Base-by-base conservation (phyloP, 192 early-diverging fungal genomes). In the Linnemannia zychae region DNA sequence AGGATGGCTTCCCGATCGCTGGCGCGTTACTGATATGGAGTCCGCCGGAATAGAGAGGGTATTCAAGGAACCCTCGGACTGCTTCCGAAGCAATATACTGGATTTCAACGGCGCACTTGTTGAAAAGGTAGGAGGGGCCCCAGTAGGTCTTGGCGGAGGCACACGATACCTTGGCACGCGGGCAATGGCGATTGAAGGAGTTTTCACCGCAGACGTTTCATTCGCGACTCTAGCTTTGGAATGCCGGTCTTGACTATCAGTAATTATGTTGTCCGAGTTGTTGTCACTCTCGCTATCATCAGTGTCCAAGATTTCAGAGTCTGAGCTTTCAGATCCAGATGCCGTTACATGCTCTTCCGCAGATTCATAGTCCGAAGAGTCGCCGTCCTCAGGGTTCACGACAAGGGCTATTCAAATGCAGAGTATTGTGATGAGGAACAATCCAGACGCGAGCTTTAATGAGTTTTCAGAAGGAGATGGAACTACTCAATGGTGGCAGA, bases 1-100 rank as follows among this genome's bases (percentile, higher is more conserved):
- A 5, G 82, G 78, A 67, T 84, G 72, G 31, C 82, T 84, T 31
- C 82, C 82, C 33, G 82, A 78, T 53, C 82, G 67, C 34, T 60
- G 82, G 60, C 82, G 82, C 20, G 22, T 17, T 40, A 13, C 72
- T 46, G 67, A 33, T 12, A 11, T 5, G 20, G 34, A 40, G 16
- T 63, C 67, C 44, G 71, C 38, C 11, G 77, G 71, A 38, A 79
- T 49, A 3, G 79, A 37, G 24, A 81, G 74, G 18, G 79, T 75
- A 0, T 67, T 72, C 17, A 84, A 68, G 2, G 72, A 68, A 1
- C 77, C 77, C 34, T 78, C 82, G 0, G 82, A 84, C 24, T 84
- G 71, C 67, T 84, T 84, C 28, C 73, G 31, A 17, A 65, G 22
- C 44, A 84, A 31, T 22, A 71, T 20, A 47, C 13, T 47, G 9